Evolutionary conservation across 2,329 filamentous ascomycete genomes (phyloP).

Genomic region (Fusarium bactridioides): DNA sequence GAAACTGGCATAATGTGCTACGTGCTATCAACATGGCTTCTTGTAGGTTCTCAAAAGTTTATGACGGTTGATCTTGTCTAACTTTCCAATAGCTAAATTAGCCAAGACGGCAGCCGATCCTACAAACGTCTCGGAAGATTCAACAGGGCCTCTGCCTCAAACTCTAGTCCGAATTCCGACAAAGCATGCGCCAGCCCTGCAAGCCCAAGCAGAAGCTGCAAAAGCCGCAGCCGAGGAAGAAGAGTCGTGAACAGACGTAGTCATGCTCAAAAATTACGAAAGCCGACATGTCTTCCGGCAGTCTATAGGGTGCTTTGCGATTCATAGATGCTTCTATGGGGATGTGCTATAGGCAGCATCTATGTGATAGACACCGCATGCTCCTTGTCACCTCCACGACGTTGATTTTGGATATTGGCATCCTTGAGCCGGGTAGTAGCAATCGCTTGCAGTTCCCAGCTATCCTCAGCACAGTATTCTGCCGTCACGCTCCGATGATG

Average conservation of each 20-base stretch:
- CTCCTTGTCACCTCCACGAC: neutral
- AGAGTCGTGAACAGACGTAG: slow-evolving; percentile 28
- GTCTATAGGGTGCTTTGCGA: neutral
- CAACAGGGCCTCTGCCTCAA: slow-evolving; percentile 70
- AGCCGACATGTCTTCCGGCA: too few species aligned
- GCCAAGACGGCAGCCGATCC: slow-evolving; percentile 63
- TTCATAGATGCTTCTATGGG: neutral
- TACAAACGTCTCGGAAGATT: slow-evolving; percentile 49
- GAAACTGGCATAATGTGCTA: slow-evolving; percentile 89
- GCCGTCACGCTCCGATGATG: neutral
- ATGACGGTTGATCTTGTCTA: neutral
- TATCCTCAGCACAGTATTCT: neutral
- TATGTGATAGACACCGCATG: neutral
- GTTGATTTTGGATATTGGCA: neutral
- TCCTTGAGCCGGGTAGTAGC: neutral
- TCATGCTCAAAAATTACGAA: neutral
- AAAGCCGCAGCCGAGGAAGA: slow-evolving; percentile 55
- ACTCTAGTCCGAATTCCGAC: slow-evolving; percentile 87
- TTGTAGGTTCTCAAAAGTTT: slow-evolving; percentile 59
- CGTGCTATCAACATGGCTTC: slow-evolving; percentile 88
- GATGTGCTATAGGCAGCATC: neutral
- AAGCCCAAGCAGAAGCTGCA: slow-evolving; percentile 65
- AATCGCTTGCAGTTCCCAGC: neutral
- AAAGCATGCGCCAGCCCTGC: slow-evolving; percentile 73
- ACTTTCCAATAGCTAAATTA: slow-evolving; percentile 66